These are phyloP conservation scores for Isabelozyma rhagii DNA, from an alignment of 805 yeast species.

Conservation along the genomic window DNA sequence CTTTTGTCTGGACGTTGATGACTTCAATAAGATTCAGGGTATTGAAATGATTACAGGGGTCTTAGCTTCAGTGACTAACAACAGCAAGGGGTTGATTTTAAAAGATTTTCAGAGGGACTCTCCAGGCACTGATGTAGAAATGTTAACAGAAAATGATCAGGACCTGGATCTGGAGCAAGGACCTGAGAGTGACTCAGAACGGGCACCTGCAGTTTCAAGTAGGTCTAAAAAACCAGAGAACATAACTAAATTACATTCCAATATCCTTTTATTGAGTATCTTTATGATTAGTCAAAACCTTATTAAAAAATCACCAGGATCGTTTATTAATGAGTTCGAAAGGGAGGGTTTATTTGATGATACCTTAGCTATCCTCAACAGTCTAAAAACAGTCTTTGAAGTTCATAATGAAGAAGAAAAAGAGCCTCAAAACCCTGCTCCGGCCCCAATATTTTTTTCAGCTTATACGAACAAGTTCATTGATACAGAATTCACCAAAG, in stretches of 20 bases:
- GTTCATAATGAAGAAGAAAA: slow-evolving; percentile 4
- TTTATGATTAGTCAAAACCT: slow-evolving; percentile 46
- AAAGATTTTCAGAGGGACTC: slow-evolving; percentile 10
- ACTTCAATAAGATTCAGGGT: slow-evolving; percentile 26
- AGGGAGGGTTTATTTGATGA: slow-evolving; percentile 73
- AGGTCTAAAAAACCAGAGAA: slow-evolving; percentile 8
- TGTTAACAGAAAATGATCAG: slow-evolving; percentile 5
- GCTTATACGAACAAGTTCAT: slow-evolving; percentile 19
- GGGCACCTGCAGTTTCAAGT: not conserved
- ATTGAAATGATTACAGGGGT: slow-evolving; percentile 42
- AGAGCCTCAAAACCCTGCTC: slow-evolving; percentile 11
- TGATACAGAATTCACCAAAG: slow-evolving; percentile 30
- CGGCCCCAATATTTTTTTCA: slow-evolving; percentile 7
- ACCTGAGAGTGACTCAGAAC: slow-evolving; percentile 3
- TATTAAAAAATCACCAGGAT: slow-evolving; percentile 39
- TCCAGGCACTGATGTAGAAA: slow-evolving; percentile 5
- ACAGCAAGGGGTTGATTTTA: slow-evolving; percentile 34
- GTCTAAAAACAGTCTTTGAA: slow-evolving; percentile 9
- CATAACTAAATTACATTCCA: slow-evolving; percentile 22
- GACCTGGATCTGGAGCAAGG: slow-evolving; percentile 7
- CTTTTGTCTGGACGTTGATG: slow-evolving; percentile 29
- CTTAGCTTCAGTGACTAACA: slow-evolving; percentile 61
- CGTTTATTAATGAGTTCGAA: slow-evolving; percentile 49
- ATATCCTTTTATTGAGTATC: slow-evolving; percentile 48
- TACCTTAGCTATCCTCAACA: slow-evolving; percentile 30